phyloP scores from a whole-genome alignment of 495 filamentous ascomycete species.

The Podospora sp. region DNA sequence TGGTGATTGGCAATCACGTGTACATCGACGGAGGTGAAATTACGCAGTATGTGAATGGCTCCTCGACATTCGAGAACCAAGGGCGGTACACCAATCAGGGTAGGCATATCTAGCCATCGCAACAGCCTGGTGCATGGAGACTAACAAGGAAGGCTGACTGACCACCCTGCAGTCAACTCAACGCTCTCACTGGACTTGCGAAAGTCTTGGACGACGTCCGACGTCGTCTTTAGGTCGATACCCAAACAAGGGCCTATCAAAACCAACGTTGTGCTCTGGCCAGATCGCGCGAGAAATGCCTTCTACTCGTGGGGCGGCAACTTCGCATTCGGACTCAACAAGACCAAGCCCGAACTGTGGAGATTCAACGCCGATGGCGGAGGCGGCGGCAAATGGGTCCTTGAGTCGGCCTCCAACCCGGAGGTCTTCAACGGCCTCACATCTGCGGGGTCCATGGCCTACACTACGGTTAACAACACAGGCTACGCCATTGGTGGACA shows the following conservation, averaged over 20 bases:
- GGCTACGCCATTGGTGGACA: conserved; percentile 26
- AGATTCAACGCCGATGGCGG: conserved; percentile 38
- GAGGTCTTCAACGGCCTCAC: conserved; percentile 9
- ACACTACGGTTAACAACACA: conserved; percentile 2
- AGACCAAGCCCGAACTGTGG: conserved; percentile 33
- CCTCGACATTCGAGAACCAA: background rate
- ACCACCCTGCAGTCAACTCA: conserved; percentile 28
- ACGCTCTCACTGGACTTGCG: conserved; percentile 44
- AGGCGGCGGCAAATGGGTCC: conserved; percentile 41
- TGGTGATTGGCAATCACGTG: conserved; percentile 10
- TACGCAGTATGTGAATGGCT: conserved; percentile 12
- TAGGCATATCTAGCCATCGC: too few species aligned
- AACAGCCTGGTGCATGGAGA: background rate
- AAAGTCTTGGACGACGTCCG: conserved; percentile 39
- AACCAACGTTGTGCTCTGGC: conserved; percentile 34
- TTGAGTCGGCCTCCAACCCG: conserved; percentile 13
- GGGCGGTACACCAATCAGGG: background rate
- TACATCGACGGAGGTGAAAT: conserved; percentile 25
- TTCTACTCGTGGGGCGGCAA: conserved; percentile 45
- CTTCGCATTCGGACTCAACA: conserved; percentile 16
- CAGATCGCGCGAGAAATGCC: conserved; percentile 26
- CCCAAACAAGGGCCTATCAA: conserved; percentile 27
- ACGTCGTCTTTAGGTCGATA: conserved; percentile 32
- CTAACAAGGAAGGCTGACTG: background rate
- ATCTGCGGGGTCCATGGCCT: conserved; percentile 17